phyloP scores from a whole-genome alignment of 176 grass and related monocot genomes.

The Cocos nucifera region DNA sequence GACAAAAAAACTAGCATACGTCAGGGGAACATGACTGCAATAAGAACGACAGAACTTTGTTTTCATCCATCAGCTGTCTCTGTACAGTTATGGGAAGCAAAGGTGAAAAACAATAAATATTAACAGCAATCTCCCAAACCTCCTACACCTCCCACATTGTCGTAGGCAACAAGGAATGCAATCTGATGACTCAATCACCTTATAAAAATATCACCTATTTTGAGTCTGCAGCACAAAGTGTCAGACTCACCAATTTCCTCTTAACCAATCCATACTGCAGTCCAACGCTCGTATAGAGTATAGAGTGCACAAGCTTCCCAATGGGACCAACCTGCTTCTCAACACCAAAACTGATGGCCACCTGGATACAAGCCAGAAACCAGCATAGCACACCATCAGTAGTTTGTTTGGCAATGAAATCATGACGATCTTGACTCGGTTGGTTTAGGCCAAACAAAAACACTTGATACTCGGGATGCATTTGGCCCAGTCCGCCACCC shows the following conservation, averaged over 20 bases:
- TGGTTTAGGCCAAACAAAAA: too few relatives aligned
- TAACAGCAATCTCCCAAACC: conserved; percentile 13
- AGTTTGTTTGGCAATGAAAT: too few relatives aligned
- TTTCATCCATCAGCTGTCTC: conserved; percentile 52
- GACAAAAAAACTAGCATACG: neutral
- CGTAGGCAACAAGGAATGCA: too few relatives aligned
- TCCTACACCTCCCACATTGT: neutral
- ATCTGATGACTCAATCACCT: too few relatives aligned
- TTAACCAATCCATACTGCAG: neutral
- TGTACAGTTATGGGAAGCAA: conserved; percentile 57
- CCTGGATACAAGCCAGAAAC: neutral
- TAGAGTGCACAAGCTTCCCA: too few relatives aligned
- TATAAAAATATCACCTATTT: too few relatives aligned
- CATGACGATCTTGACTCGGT: too few relatives aligned
- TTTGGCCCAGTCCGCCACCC: too few relatives aligned
- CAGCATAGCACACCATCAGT: neutral
- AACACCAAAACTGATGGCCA: conserved; percentile 1
- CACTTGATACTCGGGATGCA: too few relatives aligned
- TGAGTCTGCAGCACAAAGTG: neutral
- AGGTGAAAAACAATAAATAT: conserved; percentile 27
- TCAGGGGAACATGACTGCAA: conserved; percentile 2
- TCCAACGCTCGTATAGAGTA: too few relatives aligned
- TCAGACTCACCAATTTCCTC: neutral
- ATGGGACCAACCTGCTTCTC: too few relatives aligned
- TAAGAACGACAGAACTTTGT: conserved; percentile 10